Percentiles rank a stretch among this genome's conserved stretches.
Evolutionary conservation across 257 asterid genomes (phyloP).

Genomic region (Rauvolfia tetraphylla): DNA sequence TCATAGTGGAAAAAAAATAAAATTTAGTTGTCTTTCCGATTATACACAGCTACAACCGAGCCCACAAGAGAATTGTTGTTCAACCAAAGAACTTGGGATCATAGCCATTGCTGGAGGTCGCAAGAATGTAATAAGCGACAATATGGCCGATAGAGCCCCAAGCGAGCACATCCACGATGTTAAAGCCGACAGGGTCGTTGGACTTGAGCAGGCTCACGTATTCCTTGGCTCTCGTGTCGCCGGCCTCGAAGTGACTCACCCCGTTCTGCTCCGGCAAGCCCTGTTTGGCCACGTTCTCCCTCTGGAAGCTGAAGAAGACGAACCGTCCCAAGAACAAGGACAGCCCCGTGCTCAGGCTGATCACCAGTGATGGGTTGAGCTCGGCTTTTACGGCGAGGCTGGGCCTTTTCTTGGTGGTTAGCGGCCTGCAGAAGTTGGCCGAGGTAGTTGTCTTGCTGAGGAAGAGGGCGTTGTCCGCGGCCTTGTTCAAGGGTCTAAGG

Average conservation of each 20-base stretch:
- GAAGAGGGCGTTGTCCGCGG: slow-evolving; percentile 39
- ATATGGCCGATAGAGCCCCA: slow-evolving; percentile 98
- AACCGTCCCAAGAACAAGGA: slow-evolving; percentile 86
- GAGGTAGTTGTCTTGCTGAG: slow-evolving; percentile 26
- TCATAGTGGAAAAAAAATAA: neutral
- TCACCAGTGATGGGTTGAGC: slow-evolving; percentile 68
- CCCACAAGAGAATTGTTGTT: neutral
- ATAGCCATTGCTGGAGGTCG: slow-evolving; percentile 94
- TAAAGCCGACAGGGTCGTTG: slow-evolving; percentile 91
- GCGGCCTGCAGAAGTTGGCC: slow-evolving; percentile 35
- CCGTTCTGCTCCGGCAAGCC: slow-evolving; percentile 92
- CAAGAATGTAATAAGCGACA: slow-evolving; percentile 87
- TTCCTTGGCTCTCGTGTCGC: slow-evolving; percentile 86
- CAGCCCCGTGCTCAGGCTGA: slow-evolving; percentile 88
- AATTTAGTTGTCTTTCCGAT: neutral
- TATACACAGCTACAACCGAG: neutral
- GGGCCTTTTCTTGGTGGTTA: slow-evolving; percentile 27
- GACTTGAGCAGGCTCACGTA: slow-evolving; percentile 88
- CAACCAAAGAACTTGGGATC: slow-evolving; percentile 75
- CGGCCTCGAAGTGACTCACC: slow-evolving; percentile 79
- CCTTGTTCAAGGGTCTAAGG: slow-evolving; percentile 69
- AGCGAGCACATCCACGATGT: slow-evolving; percentile 88
- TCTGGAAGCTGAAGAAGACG: slow-evolving; percentile 94
- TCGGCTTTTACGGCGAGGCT: slow-evolving; percentile 50
- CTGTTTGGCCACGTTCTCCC: slow-evolving; percentile 91